A percentile compares a stretch with the other conserved stretches of the same genome.
phyloP scores from a whole-genome alignment of 305 asterid species.

The Solanum hybrid region DNA sequence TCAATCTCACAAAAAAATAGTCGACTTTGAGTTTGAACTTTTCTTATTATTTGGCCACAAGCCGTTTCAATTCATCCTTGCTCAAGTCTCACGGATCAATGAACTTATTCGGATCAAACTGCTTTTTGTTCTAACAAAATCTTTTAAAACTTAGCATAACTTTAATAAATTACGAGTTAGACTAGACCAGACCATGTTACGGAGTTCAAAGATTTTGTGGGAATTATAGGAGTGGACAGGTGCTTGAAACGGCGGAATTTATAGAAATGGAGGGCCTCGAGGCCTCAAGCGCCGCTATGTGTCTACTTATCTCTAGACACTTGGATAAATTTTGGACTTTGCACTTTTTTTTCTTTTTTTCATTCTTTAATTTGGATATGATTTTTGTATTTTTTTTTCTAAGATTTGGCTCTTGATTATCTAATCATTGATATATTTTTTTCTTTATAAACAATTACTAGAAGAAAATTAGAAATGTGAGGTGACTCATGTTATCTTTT shows the following conservation, averaged over 20 bases:
- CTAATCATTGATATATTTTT: conserved; percentile 9
- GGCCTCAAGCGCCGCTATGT: conserved; percentile 21
- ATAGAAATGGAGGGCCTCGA: neutral
- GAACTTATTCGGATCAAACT: neutral
- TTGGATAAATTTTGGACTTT: neutral
- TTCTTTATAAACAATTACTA: neutral
- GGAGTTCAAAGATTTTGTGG: neutral
- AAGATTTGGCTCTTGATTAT: conserved; percentile 10
- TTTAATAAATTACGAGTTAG: neutral
- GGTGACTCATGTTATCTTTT: neutral
- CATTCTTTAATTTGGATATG: neutral
- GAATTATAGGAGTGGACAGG: neutral
- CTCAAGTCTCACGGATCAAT: neutral
- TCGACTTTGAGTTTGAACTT: neutral
- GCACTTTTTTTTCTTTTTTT: neutral
- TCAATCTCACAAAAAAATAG: too few relatives aligned
- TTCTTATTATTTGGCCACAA: neutral
- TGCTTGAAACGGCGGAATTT: neutral
- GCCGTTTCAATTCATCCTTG: neutral
- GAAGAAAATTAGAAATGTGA: neutral
- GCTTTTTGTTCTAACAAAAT: neutral
- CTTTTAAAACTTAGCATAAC: neutral
- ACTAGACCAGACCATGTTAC: rapidly evolving
- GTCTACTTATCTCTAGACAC: conserved; percentile 11
- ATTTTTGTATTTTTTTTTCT: neutral